phyloP scores from a whole-genome alignment of 257 asterid genomes.

The Nyctanthes arbortristis region DNA sequence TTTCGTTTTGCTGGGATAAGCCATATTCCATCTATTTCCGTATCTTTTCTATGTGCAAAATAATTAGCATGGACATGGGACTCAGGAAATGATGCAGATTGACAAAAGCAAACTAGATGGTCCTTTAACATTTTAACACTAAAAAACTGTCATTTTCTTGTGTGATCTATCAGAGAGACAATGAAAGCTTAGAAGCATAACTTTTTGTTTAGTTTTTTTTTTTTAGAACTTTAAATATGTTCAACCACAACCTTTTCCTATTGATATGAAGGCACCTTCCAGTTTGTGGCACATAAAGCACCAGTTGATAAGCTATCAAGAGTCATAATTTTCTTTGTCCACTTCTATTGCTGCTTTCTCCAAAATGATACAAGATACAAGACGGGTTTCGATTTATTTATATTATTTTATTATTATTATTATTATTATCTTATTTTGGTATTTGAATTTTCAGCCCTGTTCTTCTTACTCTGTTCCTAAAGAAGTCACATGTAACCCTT shows the following conservation, averaged over 20 bases:
- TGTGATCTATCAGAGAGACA: slow-evolving; percentile 22
- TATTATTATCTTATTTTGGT: not conserved
- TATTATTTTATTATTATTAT: not conserved
- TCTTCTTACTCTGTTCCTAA: not conserved
- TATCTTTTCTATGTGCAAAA: slow-evolving; percentile 17
- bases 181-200: slow-evolving; percentile 24
- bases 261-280: slow-evolving; percentile 38
- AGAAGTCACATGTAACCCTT: too few species aligned
- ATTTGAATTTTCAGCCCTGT: not conserved
- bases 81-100: slow-evolving; percentile 5
- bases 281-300: not conserved
- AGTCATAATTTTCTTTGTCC: not conserved
- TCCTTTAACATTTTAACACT: not conserved
- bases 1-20: slow-evolving; percentile 1
- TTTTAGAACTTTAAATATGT: slow-evolving; percentile 32
- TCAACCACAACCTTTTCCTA: slow-evolving; percentile 26
- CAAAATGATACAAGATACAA: not conserved
- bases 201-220: slow-evolving; percentile 12
- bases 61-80: slow-evolving; percentile 17
- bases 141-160: slow-evolving; percentile 15
- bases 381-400: not conserved
- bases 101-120: slow-evolving; percentile 12
- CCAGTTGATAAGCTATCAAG: not conserved
- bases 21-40: slow-evolving; percentile 7
- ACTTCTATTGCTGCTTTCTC: not conserved